Evolutionary conservation across 148 eudicot genomes (phyloP), one percentile per base, ranked within the genome.

Genomic region (Agrostemma githago): DNA sequence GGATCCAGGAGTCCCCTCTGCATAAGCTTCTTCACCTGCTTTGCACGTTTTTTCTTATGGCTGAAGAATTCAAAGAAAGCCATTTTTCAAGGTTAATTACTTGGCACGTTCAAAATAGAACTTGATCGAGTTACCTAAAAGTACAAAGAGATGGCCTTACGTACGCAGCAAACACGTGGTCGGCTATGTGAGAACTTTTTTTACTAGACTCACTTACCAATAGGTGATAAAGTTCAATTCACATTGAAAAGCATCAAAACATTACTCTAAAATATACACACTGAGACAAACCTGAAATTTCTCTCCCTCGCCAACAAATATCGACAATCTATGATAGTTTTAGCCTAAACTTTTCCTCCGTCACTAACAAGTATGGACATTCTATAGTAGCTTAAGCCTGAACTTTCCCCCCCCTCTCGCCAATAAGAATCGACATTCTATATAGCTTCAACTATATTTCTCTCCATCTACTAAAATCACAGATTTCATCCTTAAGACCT

Each of bases 41-140:
- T 89, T 11, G 79, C 87, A 46, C 97, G 95, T 65, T 93, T 93
- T 68, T 84, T 87, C 89, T 89, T 89, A 80, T 93, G 91, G 77
- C 97, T 91, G 87, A 74, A 79, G 59, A 80, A 37, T 74, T 68
- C 70, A 17, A 77, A 60, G 62, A 51, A 12, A 46, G 48, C 9
- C 7, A 17, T n/a, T 63, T 48, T 62, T 37, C 19, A 75, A 37
- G 42, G 34, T 51, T 15, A 53, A 26, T 58, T 34, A 70, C 37
- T 21, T 70, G 14, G 15, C 8, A 0, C 20, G 53, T 70, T 51
- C 17, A 7, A 34, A 70, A 15, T 46, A 66, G 2, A 21, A 62
- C 39, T 17, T 8, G 26, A 17, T 17, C 26, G 19, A 60, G 6
- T 5, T 5, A 60, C 63, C 63, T 17, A n/a, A 17, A 60, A 34